Conservation (phyloP, 2,329 filamentous ascomycete species). For the Emmonsiellopsis sp. region DNA sequence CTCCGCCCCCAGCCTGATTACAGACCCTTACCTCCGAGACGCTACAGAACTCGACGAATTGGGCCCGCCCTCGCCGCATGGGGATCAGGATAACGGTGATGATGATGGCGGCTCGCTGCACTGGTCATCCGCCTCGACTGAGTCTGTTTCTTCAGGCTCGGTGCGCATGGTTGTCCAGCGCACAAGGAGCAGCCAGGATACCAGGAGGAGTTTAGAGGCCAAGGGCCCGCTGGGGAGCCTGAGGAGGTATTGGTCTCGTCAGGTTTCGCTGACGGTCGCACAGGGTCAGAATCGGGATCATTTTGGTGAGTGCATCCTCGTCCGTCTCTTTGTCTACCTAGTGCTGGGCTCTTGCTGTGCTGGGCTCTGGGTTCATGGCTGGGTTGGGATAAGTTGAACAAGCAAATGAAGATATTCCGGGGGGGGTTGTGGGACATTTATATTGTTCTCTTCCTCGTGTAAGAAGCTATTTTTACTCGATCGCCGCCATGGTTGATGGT, state of each 20-base stretch:
- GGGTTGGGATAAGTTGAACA: not conserved
- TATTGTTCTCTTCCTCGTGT: too few relatives aligned
- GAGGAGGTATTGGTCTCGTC: slow-evolving; percentile 72
- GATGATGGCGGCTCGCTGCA: not conserved
- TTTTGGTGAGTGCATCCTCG: slow-evolving; percentile 23
- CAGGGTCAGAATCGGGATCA: slow-evolving; percentile 35
- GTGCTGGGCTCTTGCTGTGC: not conserved
- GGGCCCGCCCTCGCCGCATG: not conserved
- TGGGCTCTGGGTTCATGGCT: not conserved
- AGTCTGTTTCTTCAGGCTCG: slow-evolving; percentile 11
- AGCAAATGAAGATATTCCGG: not conserved
- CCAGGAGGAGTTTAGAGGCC: slow-evolving; percentile 1
- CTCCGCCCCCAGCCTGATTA: not conserved
- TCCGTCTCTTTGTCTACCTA: too few relatives aligned
- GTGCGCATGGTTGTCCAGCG: slow-evolving; percentile 10
- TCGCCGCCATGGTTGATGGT: too few relatives aligned
- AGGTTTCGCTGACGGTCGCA: slow-evolving; percentile 29
- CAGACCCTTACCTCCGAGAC: not conserved
- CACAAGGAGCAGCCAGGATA: slow-evolving; percentile 6
- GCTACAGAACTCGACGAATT: slow-evolving; percentile 1
- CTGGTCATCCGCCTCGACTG: slow-evolving; percentile 4
- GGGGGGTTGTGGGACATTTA: not conserved
- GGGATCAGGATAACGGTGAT: not conserved
- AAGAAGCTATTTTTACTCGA: too few relatives aligned
- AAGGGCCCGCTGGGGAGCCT: slow-evolving; percentile 55